Conservation (phyloP, 75 land plant species). For the Larix kaempferi region DNA sequence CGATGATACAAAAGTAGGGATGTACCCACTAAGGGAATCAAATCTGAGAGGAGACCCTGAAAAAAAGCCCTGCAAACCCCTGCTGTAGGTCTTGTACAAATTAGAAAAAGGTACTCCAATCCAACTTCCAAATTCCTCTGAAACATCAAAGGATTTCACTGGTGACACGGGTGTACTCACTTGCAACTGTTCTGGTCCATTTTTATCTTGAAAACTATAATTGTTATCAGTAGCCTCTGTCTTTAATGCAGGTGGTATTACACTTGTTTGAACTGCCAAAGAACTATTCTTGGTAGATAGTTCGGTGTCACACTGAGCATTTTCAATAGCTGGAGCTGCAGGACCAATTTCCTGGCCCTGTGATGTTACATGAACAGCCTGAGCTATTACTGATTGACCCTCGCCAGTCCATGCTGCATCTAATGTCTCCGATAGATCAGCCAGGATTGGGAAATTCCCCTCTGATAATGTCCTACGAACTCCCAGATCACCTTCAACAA, state of each 20-base stretch:
- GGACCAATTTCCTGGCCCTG: constrained; percentile 24
- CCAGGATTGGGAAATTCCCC: constrained; percentile 35
- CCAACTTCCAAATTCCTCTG: constrained; percentile 40
- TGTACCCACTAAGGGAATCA: constrained; percentile 25
- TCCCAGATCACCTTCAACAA: constrained; percentile 21
- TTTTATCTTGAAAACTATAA: constrained; percentile 10
- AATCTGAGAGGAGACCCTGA: constrained; percentile 19
- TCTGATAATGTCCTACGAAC: constrained; percentile 52
- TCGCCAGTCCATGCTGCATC: constrained; percentile 50
- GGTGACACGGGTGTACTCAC: constrained; percentile 12
- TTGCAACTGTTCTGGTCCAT: constrained; percentile 1
- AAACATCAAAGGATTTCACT: constrained; percentile 17
- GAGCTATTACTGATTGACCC: constrained; percentile 19
- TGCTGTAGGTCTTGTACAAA: constrained; percentile 47
- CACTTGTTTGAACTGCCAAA: neutral
- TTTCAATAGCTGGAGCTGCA: constrained; percentile 14
- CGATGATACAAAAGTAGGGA: constrained; percentile 37
- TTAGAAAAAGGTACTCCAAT: constrained; percentile 39
- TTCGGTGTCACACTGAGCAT: neutral
- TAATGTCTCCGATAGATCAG: constrained; percentile 31
- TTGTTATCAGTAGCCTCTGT: constrained; percentile 11
- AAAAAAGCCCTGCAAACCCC: constrained; percentile 12
- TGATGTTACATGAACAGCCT: constrained; percentile 16
- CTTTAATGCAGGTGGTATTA: constrained; percentile 5
- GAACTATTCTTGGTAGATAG: constrained; percentile 7